Base-by-base conservation (phyloP, 202 grass and related monocot species). In the Carex arenaria region DNA sequence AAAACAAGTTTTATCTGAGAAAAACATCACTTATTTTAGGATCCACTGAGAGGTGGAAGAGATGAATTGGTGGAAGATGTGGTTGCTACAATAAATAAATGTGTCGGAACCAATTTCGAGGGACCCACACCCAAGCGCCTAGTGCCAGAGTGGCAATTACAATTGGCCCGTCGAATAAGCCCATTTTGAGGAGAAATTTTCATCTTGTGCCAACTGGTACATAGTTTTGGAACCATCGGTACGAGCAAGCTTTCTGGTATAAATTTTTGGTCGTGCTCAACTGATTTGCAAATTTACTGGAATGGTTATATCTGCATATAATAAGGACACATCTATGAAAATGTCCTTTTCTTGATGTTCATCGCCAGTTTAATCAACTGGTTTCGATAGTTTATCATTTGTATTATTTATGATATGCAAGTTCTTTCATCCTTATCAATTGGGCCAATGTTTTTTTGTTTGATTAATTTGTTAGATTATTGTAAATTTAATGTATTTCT, bases 31-130 rank as follows among this genome's bases (percentile, higher is more conserved):
- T 85, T 72, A 49, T 81, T 49, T 34, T 69, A 99, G 96, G 96
- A 99, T 80, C 96, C 91, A 87, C 89, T 99, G 80, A 93, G 93
- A 84, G 96, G 96, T 43, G 96, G 96, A 86, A 99, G 88, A 84
- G 96, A 99, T 91, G 88, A 91, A 67, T 87, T 96, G 72, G 86
- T 96, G 63, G 96, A 94, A 94, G 93, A 96, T 49, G 42, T 99
- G 17, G 49, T 96, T 26, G 82, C 85, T 87, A 10, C 93, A 81
- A 96, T 99, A 76, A 61, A 89, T 80, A 86, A 88, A 59, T 82
- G 84, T 81, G 82, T 85, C 82, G 53, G 64, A 84, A 88, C 83
- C 83, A 82, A 90, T 87, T 66, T 84, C 57, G 86, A 57, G 30
- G 85, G 79, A 45, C 93, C 91, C 54, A 83, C 52, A 84, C 85